Evolutionary conservation across 352 stramenopile species (phyloP), one percentile per base, ranked within the genome.

Genomic region (Phytophthora sojae): DNA sequence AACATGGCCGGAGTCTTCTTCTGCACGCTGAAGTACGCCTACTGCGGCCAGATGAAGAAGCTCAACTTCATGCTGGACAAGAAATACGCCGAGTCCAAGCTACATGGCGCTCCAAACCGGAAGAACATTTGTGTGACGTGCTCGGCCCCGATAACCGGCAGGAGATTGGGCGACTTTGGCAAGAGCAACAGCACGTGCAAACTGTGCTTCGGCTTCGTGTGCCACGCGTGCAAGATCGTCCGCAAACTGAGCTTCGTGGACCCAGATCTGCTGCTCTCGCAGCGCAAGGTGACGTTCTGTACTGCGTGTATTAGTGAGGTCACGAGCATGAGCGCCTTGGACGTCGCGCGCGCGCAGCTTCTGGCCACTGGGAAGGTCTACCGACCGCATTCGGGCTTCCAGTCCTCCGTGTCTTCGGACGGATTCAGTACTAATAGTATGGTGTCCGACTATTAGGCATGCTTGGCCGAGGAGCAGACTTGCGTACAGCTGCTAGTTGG

Each of bases 201-300:
- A 15, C 53, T 84, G 4, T 86, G 79, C 35, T 74, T 81, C 26
- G 55, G 71, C 1, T 61, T 69, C 4, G 65, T 86, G 12, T 86
- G 79, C 45, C 76, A 76, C 29, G 56, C 71, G 2, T 86, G 79
- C 58, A 71, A 71, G 25, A 64, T 84, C 11, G 55, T 66, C 45
- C 67, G 63, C 3, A 78, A 70, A 23, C 42, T 86, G 25, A 81
- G 71, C 47, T 86, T 86, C 52, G 69, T 86, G 23, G 58, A 74
- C 6, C 64, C 73, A 6, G 79, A 83, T 30, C 57, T 79, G 54
- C 32, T 75, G 23, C 42, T 86, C 1, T 71, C 79, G 6, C 64
- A 77, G 53, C 68, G 72, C 15, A 76, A 80, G 29, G 69, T 86
- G 61, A 77, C 74, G 17, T 84, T 86, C 56, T 86, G 79, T 29